Base-by-base conservation (phyloP, 371 early-diverging fungal genomes). In the Actinomortierella wolfii region DNA sequence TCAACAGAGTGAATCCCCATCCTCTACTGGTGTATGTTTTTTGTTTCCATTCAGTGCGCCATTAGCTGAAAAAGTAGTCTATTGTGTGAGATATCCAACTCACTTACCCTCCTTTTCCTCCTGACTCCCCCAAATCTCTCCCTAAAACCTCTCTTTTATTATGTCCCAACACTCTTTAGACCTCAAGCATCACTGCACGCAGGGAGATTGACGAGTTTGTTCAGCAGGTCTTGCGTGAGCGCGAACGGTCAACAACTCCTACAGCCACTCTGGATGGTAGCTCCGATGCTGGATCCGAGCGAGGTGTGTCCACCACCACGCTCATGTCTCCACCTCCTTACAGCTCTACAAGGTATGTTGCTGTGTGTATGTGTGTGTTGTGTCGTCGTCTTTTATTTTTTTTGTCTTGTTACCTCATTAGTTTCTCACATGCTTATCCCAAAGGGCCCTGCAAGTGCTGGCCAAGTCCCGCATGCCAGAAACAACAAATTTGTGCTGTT, bases 131-230 rank as follows among this genome's bases (percentile, higher is more conserved):
- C 21, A 48, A 20, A n/a, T n/a, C n/a, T n/a, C n/a, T n/a, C n/a
- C n/a, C n/a, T n/a, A n/a, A n/a, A n/a, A n/a, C n/a, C n/a, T n/a
- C n/a, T n/a, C n/a, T 51, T 55, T 21, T 9, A 18, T 17, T 56
- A 34, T 24, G 4, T 23, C n/a, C 3, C 29, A 17, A 3, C 9
- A 20, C 18, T 6, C 17, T 46, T 23, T 52, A 64, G 71, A 25
- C 56, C 59, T 43, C 43, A 46, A 41, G 57, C 59, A 26, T 59
- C 64, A 59, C 46, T 42, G 43, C 61, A 3, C 73, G 73, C 42
- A 81, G 83, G 52, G 90, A 91, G 34, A 85, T 93, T 49, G 92
- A 95, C 68, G 92, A 92, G 23, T 81, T 94, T 26, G 94, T 94
- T 15, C 84, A 88, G 7, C 84, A 90, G 23, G 84, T 94, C 25